Evolutionary conservation across 192 early-diverging fungal genomes (phyloP).

Genomic region (Umbelopsis sp.): DNA sequence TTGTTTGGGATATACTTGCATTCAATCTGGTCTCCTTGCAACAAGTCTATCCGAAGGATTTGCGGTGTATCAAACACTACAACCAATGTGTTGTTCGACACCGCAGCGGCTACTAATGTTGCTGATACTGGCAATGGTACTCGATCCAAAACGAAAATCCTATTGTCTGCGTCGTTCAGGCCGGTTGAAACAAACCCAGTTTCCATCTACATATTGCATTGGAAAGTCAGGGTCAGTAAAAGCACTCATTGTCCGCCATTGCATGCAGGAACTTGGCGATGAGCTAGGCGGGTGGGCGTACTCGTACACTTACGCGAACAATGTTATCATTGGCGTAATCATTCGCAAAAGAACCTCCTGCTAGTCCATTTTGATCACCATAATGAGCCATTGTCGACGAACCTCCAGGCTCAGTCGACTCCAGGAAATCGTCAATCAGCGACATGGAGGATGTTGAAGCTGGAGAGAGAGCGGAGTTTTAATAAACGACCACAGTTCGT

Average conservation of each 20-base stretch:
- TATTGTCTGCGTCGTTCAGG: constrained; percentile 47
- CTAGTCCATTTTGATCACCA: constrained; percentile 15
- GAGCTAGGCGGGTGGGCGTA: too few relatives aligned
- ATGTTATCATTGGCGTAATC: constrained; percentile 31
- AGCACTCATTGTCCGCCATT: not conserved
- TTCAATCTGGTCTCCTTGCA: constrained; percentile 76
- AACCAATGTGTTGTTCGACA: constrained; percentile 84
- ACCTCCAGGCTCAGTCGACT: constrained; percentile 36
- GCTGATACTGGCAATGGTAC: constrained; percentile 90
- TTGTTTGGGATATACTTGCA: constrained; percentile 20
- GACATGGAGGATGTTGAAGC: constrained; percentile 34
- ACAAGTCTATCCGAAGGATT: constrained; percentile 88
- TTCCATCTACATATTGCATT: constrained; percentile 42
- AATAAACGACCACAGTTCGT: not conserved
- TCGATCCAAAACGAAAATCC: constrained; percentile 81
- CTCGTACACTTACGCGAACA: constrained; percentile 20
- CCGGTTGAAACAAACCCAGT: constrained; percentile 60
- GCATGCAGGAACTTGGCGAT: too few relatives aligned
- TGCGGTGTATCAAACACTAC: constrained; percentile 75
- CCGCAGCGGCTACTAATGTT: constrained; percentile 69
- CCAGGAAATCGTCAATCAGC: constrained; percentile 48
- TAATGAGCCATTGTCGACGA: constrained; percentile 15
- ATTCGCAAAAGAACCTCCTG: not conserved
- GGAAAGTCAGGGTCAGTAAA: constrained; percentile 6
- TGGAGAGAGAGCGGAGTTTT: not conserved